phyloP scores from a whole-genome alignment of 176 grass and related monocot genomes.

The Hyparrhenia diplandra region DNA sequence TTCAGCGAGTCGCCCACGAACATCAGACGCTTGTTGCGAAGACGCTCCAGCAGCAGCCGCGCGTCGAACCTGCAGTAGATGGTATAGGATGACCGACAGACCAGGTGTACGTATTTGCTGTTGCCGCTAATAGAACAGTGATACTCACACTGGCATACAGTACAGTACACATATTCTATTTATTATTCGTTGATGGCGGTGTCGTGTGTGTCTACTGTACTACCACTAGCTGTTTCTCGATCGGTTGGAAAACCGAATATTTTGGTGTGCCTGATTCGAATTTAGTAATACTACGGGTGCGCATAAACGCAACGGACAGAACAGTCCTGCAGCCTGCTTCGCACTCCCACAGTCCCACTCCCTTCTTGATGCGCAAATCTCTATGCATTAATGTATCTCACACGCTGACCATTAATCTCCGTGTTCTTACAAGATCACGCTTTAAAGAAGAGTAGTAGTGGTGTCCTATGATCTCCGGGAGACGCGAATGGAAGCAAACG shows the following conservation, averaged over 20 bases:
- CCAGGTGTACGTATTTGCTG: no score
- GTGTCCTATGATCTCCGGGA: background rate
- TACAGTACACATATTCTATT: no score
- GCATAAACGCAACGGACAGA: background rate
- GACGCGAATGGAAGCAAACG: background rate
- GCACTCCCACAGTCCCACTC: background rate
- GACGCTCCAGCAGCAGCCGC: conserved; percentile 65
- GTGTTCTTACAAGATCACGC: background rate
- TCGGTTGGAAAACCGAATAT: background rate
- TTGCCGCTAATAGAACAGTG: no score
- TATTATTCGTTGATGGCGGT: no score
- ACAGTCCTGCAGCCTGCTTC: background rate
- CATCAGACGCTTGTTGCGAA: conserved; percentile 88
- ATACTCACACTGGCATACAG: no score
- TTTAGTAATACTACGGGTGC: background rate
- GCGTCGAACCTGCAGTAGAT: conserved; percentile 60
- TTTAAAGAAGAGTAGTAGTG: background rate
- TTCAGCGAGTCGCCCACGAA: conserved; percentile 97
- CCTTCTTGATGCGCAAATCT: background rate
- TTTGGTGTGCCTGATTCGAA: background rate
- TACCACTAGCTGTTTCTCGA: background rate
- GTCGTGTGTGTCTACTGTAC: no score
- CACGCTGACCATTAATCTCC: background rate
- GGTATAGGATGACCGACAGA: no score
- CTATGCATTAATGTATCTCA: background rate